phyloP scores from a whole-genome alignment of 495 filamentous ascomycete genomes.

The Aspergillus wentii region DNA sequence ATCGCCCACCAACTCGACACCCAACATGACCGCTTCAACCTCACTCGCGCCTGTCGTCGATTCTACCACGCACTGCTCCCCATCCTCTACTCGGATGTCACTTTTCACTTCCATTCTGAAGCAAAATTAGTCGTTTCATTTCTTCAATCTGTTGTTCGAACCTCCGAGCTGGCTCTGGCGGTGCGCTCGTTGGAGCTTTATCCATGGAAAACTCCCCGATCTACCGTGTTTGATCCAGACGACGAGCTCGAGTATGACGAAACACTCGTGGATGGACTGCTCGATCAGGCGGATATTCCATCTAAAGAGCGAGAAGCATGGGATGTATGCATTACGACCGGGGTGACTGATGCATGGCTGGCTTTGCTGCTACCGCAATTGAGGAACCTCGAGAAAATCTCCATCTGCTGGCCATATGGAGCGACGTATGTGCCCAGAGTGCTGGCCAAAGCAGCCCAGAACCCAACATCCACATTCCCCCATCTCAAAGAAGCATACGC shows the following conservation, averaged over 20 bases:
- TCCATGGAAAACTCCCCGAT: too few species aligned
- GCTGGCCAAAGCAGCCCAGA: background rate
- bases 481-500: background rate
- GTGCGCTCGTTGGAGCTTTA: too few species aligned
- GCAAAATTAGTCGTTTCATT: too few species aligned
- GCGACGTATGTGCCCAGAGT: background rate
- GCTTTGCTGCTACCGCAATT: background rate
- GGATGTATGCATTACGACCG: too few species aligned
- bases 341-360: background rate
- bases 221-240: too few species aligned
- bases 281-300: too few species aligned
- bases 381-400: background rate
- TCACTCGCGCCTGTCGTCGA: background rate
- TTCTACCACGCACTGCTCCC: background rate
- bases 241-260: too few species aligned
- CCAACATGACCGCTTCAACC: background rate
- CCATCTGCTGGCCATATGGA: background rate
- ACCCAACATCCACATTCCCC: background rate
- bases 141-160: too few species aligned
- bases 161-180: background rate
- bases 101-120: background rate
- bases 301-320: too few species aligned
- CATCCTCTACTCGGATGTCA: conserved; percentile 1
- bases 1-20: background rate
- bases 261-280: too few species aligned